A percentile compares a stretch with the other conserved stretches of the same genome.
Conservation (phyloP, 257 asterid genomes). For the Echites panduratus region DNA sequence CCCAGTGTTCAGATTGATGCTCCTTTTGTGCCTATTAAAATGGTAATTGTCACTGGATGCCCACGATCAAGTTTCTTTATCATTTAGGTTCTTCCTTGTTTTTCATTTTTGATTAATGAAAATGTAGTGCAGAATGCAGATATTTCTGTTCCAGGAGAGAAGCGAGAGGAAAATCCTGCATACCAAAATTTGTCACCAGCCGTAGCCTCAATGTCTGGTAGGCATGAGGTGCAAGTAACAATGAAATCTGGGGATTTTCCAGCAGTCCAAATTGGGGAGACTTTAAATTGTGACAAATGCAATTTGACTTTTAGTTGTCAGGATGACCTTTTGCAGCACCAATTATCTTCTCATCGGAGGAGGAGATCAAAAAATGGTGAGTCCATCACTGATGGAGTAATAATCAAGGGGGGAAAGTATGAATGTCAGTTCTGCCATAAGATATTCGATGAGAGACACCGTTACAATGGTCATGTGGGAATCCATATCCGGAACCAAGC, state of each 20-base stretch:
- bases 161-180: conserved; percentile 23
- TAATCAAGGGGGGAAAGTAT: conserved; percentile 54
- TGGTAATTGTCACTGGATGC: conserved; percentile 36
- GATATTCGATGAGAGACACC: conserved; percentile 50
- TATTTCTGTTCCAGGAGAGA: conserved; percentile 29
- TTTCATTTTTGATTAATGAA: conserved; percentile 17
- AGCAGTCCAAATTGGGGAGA: conserved; percentile 35
- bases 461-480: conserved; percentile 70
- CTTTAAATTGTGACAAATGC: conserved; percentile 38
- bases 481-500: conserved; percentile 54
- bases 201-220: conserved; percentile 22
- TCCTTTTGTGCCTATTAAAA: conserved; percentile 22
- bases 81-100: background rate
- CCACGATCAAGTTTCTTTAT: conserved; percentile 7
- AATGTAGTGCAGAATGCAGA: conserved; percentile 36
- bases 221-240: conserved; percentile 29
- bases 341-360: conserved; percentile 43
- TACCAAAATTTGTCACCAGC: conserved; percentile 31
- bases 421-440: conserved; percentile 72
- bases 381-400: conserved; percentile 59
- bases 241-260: conserved; percentile 26
- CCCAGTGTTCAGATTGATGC: conserved; percentile 21
- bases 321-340: conserved; percentile 48
- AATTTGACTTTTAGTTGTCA: conserved; percentile 32
- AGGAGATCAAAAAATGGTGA: conserved; percentile 36